phyloP scores from a whole-genome alignment of 257 asterid species.

The Cordia subcordata region DNA sequence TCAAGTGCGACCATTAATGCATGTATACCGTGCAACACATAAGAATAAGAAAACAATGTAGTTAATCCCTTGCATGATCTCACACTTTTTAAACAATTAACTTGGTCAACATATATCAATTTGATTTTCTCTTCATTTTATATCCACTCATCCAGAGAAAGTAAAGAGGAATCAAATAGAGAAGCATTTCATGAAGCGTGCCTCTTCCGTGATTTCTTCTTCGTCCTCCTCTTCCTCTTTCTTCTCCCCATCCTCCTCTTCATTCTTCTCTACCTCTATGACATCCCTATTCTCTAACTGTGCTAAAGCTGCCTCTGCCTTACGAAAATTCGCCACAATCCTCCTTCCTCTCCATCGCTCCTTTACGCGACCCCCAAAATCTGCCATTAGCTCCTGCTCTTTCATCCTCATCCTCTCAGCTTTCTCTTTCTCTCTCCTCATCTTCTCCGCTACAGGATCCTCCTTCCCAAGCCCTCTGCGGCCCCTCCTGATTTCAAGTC shows the following conservation, averaged over 20 bases:
- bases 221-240: constrained; percentile 57
- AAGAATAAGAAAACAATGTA: not conserved
- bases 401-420: constrained; percentile 39
- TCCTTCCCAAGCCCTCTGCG: constrained; percentile 86
- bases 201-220: constrained; percentile 75
- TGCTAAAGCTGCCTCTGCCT: constrained; percentile 85
- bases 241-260: constrained; percentile 39
- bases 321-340: constrained; percentile 53
- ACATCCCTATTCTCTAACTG: constrained; percentile 85
- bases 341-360: constrained; percentile 79
- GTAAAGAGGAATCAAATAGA: not conserved
- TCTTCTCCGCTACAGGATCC: constrained; percentile 56
- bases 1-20: not conserved
- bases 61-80: not conserved
- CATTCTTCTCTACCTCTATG: constrained; percentile 54
- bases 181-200: constrained; percentile 19
- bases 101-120: too few relatives aligned
- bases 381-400: constrained; percentile 57
- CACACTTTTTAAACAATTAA: not conserved
- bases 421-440: constrained; percentile 54
- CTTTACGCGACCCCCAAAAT: constrained; percentile 74
- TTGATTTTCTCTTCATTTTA: too few relatives aligned
- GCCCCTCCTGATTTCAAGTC: constrained; percentile 75
- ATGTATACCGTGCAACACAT: not conserved
- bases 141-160: not conserved